Evolutionary conservation across 371 early-diverging fungal species (phyloP), one percentile per base, ranked within the genome.

Genomic region (Vittaforma corneae): DNA sequence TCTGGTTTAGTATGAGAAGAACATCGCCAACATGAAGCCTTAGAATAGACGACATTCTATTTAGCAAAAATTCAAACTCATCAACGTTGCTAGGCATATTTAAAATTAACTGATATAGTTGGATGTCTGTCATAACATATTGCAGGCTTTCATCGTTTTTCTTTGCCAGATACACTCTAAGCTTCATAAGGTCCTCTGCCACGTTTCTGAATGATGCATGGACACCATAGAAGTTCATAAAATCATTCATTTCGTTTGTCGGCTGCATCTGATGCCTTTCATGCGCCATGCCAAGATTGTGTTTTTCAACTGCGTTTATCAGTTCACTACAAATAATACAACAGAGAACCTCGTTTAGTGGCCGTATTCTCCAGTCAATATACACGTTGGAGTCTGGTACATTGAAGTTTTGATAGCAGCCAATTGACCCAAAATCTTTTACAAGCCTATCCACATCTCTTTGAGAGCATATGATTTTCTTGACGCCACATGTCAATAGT

Each of bases 121-220:
- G 74, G 20, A 51, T 51, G 37, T 76, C 67, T n/a, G 71, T 73
- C 51, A 76, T 37, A 20, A 76, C 52, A 65, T 74, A 76, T 20
- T 70, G 48, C 0, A 70, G 62, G 20, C 71, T 63, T 46, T 78
- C 74, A 48, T 78, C 65, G 54, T 74, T 68, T 28, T 63, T 60
- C 34, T 53, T 64, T 22, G 79, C 74, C 24, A 74, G 37, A 65
- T 67, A 65, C 9, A 65, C 71, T 54, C 79, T 63, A 37, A 66
- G 62, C 45, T 44, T 24, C 9, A 74, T 29, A n/a, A 78, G 30
- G n/a, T n/a, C n/a, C 20, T 56, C 51, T 30, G 16, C 4, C 5
- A 54, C n/a, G 2, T 11, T 2, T 20, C 42, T 59, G 6, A 33
- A 2, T 0, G 26, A 32, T 0, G 32, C 26, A 2, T 44, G 4